These are phyloP conservation scores for Serendipita sp. DNA, from an alignment of 768 basidiomycete genomes.

Conservation along the genomic window DNA sequence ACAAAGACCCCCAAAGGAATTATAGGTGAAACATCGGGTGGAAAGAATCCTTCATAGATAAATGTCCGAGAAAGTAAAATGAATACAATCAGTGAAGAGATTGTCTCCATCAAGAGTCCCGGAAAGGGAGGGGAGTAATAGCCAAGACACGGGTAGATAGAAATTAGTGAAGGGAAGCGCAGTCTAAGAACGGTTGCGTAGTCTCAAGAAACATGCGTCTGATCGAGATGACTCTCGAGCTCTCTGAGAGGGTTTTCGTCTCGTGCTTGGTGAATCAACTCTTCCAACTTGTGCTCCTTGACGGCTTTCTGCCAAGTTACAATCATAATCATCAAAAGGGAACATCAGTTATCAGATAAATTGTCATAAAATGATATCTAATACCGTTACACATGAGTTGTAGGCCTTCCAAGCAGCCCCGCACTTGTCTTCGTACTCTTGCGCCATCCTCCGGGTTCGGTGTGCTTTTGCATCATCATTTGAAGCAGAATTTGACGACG, in stretches of 20 bases:
- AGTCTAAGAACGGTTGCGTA: too few species aligned
- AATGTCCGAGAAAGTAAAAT: too few species aligned
- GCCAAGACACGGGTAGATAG: too few species aligned
- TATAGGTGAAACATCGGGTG: too few species aligned
- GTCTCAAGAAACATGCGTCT: neutral
- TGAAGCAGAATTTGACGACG: neutral
- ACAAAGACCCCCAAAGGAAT: too few species aligned
- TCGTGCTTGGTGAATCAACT: conserved; percentile 61
- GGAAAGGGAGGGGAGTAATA: too few species aligned
- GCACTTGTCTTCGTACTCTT: conserved; percentile 75
- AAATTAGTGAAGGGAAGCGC: too few species aligned
- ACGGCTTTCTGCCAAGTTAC: conserved; percentile 46
- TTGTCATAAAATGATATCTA: conserved; percentile 16
- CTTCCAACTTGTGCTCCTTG: conserved; percentile 59
- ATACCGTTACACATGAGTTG: conserved; percentile 65
- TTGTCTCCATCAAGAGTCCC: too few species aligned
- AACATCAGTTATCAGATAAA: too few species aligned
- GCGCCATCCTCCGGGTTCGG: conserved; percentile 25
- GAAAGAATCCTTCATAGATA: too few species aligned
- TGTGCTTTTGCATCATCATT: neutral
- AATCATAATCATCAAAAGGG: too few species aligned
- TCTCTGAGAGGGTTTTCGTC: conserved; percentile 47
- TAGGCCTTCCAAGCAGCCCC: conserved; percentile 73
- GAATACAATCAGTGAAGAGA: too few species aligned
- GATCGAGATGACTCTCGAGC: neutral